These are phyloP conservation scores for Phialemoniopsis sp. DNA, from an alignment of 2,329 filamentous ascomycete genomes.

Conservation along the genomic window DNA sequence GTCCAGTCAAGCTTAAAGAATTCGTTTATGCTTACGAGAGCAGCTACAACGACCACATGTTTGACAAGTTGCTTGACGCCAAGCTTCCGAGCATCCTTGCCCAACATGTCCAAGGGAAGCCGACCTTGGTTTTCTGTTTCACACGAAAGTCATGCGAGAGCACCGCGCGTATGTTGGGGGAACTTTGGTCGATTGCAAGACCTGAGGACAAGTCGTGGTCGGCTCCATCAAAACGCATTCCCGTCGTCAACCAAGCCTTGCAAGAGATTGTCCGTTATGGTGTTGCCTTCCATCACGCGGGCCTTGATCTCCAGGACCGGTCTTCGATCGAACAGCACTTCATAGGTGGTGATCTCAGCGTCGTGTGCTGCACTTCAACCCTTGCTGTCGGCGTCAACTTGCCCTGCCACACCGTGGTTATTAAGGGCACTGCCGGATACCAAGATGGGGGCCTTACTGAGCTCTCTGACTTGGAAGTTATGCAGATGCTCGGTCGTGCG, in stretches of 20 bases:
- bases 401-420: slow-evolving; percentile 76
- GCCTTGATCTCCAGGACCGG: slow-evolving; percentile 62
- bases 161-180: slow-evolving; percentile 64
- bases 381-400: slow-evolving; percentile 80
- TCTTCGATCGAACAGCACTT: slow-evolving; percentile 64
- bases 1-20: slow-evolving; percentile 73
- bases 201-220: slow-evolving; percentile 58
- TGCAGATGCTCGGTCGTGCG: slow-evolving; percentile 87
- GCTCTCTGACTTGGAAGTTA: slow-evolving; percentile 78
- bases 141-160: slow-evolving; percentile 66
- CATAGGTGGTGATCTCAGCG: slow-evolving; percentile 64
- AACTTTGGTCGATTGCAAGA: slow-evolving; percentile 55
- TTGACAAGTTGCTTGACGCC: slow-evolving; percentile 65
- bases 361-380: slow-evolving; percentile 86
- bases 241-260: slow-evolving; percentile 56
- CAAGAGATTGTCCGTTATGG: slow-evolving; percentile 46
- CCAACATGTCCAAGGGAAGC: slow-evolving; percentile 66
- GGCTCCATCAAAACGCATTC: slow-evolving; percentile 43
- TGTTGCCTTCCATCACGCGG: slow-evolving; percentile 81
- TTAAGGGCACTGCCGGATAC: slow-evolving; percentile 74
- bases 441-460: slow-evolving; percentile 58
- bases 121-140: slow-evolving; percentile 79
- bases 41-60: slow-evolving; percentile 67
- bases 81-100: slow-evolving; percentile 64
- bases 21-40: slow-evolving; percentile 69